A percentile compares a stretch with the other conserved stretches of the same genome.
These are phyloP conservation scores for Phytophthora pistaciae DNA, from an alignment of 352 stramenopile species.

Conservation along the genomic window DNA sequence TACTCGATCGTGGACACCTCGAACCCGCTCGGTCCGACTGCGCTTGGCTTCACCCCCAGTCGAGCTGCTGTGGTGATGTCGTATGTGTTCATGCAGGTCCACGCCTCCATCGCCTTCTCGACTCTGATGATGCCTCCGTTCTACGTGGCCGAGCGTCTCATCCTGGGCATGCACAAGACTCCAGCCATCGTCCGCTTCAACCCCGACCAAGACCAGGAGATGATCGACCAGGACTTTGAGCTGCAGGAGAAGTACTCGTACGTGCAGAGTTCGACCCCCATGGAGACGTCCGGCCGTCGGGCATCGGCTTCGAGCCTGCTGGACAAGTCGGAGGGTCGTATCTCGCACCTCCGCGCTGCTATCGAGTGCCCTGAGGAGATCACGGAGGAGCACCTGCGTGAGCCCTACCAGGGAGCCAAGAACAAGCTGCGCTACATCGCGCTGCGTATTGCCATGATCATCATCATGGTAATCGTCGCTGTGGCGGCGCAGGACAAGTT, in stretches of 20 bases:
- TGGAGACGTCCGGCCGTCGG: slow-evolving; percentile 5
- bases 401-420: slow-evolving; percentile 45
- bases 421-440: slow-evolving; percentile 48
- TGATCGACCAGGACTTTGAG: slow-evolving; percentile 19
- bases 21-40: slow-evolving; percentile 19
- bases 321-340: slow-evolving; percentile 22
- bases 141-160: slow-evolving; percentile 37
- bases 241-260: slow-evolving; percentile 28
- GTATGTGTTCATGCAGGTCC: slow-evolving; percentile 56
- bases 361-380: slow-evolving; percentile 23
- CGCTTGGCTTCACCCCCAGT: slow-evolving; percentile 56
- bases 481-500: slow-evolving; percentile 26
- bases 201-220: slow-evolving; percentile 26
- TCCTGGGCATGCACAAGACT: slow-evolving; percentile 38
- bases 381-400: slow-evolving; percentile 22
- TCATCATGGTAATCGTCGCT: slow-evolving; percentile 19
- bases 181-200: slow-evolving; percentile 26
- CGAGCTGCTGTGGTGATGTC: slow-evolving; percentile 47
- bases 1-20: slow-evolving; percentile 28
- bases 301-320: slow-evolving; percentile 16
- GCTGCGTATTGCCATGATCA: slow-evolving; percentile 20
- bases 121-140: slow-evolving; percentile 59
- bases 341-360: slow-evolving; percentile 25
- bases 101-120: slow-evolving; percentile 55
- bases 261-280: slow-evolving; percentile 2